Percentiles rank a stretch among this genome's conserved stretches.
Evolutionary conservation across 2,329 filamentous ascomycete genomes (phyloP).

Genomic region (Apiospora rasikravindrae): DNA sequence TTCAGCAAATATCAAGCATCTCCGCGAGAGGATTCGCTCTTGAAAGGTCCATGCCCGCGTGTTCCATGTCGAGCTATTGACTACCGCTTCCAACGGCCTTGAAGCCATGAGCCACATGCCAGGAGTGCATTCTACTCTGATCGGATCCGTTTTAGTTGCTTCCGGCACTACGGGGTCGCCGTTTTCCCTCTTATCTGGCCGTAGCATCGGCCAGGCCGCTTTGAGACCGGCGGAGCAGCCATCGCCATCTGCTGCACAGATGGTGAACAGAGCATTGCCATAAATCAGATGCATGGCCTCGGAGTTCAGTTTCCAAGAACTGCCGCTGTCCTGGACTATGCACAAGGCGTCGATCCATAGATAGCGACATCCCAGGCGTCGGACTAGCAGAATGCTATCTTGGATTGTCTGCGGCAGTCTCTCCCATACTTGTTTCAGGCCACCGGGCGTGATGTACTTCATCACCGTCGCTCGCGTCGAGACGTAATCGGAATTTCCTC

Average conservation of each 20-base stretch:
- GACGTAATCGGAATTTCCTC: not conserved
- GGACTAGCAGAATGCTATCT: not conserved
- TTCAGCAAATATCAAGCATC: slow-evolving; percentile 43
- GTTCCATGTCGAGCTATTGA: slow-evolving; percentile 38
- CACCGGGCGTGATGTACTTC: not conserved
- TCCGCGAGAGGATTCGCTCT: slow-evolving; percentile 42
- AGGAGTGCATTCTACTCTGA: too few species aligned
- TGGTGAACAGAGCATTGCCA: slow-evolving; percentile 21
- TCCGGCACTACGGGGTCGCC: too few species aligned
- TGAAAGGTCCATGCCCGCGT: slow-evolving; percentile 46
- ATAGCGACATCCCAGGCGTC: slow-evolving; percentile 4
- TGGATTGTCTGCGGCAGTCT: not conserved
- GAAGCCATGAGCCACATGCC: too few species aligned
- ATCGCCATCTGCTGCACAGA: slow-evolving; percentile 24
- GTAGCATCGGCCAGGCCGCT: too few species aligned
- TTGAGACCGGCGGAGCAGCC: not conserved
- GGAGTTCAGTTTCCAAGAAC: slow-evolving; percentile 26
- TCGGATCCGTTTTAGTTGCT: too few species aligned
- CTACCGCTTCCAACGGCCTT: slow-evolving; percentile 8
- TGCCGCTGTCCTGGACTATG: slow-evolving; percentile 28
- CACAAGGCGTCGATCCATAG: slow-evolving; percentile 31
- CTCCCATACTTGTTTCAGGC: not conserved
- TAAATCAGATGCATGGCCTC: slow-evolving; percentile 27
- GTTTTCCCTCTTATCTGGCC: too few species aligned
- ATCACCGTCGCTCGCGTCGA: not conserved